phyloP scores from a whole-genome alignment of 2,329 filamentous ascomycete genomes.

The Blastomyces emzantsi region DNA sequence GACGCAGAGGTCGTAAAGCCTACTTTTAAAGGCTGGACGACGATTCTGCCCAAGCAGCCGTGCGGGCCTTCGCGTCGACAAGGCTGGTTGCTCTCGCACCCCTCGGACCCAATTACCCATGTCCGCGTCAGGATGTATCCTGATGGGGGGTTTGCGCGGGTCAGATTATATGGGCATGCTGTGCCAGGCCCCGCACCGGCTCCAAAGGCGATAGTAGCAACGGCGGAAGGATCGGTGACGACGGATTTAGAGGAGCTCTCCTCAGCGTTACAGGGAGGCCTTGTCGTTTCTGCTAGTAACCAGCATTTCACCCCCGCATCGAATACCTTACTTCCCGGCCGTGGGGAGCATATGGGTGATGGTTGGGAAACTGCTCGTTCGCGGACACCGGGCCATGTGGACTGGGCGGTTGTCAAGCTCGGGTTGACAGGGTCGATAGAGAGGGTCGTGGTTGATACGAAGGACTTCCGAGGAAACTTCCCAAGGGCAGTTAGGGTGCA shows the following conservation, averaged over 20 bases:
- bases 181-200: constrained; percentile 25
- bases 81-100: constrained; percentile 31
- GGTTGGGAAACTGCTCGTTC: constrained; percentile 38
- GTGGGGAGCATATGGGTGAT: constrained; percentile 39
- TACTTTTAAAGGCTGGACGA: constrained; percentile 31
- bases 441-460: constrained; percentile 36
- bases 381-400: constrained; percentile 31
- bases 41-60: constrained; percentile 30
- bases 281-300: constrained; percentile 33
- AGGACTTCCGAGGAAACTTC: constrained; percentile 40
- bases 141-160: constrained; percentile 37
- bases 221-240: constrained; percentile 5
- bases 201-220: background rate
- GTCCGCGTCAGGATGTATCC: constrained; percentile 39
- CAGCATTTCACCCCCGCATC: constrained; percentile 36
- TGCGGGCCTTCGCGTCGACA: constrained; percentile 37
- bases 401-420: constrained; percentile 36
- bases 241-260: constrained; percentile 32
- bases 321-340: constrained; percentile 35
- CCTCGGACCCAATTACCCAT: constrained; percentile 32
- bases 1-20: constrained; percentile 26
- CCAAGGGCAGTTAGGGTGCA: constrained; percentile 34
- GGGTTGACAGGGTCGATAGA: constrained; percentile 32
- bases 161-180: constrained; percentile 36
- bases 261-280: constrained; percentile 33